Percentiles rank a stretch among this genome's conserved stretches.
Evolutionary conservation across 805 yeast species (phyloP).

Genomic region (Phaffomyces thermotolerans): DNA sequence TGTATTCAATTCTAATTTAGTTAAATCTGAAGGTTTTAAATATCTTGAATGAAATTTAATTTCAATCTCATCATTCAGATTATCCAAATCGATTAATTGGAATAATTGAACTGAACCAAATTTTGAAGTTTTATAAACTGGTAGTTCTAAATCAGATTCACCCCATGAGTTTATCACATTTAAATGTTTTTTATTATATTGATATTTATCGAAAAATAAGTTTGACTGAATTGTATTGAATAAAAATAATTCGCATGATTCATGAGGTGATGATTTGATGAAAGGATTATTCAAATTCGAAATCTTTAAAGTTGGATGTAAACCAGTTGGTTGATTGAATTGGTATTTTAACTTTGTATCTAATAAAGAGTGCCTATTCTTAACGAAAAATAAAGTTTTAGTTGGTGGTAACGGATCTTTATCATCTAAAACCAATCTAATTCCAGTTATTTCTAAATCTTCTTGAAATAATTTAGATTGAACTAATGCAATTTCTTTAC

Average conservation of each 20-base stretch:
- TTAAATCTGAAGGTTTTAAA: conserved; percentile 29
- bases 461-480: conserved; percentile 10
- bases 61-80: conserved; percentile 23
- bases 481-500: conserved; percentile 21
- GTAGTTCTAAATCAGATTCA: conserved; percentile 50
- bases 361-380: conserved; percentile 16
- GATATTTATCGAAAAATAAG: conserved; percentile 49
- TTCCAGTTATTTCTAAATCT: conserved; percentile 20
- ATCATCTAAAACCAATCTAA: conserved; percentile 12
- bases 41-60: conserved; percentile 48
- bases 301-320: conserved; percentile 30
- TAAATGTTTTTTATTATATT: conserved; percentile 30
- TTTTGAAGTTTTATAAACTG: conserved; percentile 37
- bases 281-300: conserved; percentile 7
- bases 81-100: conserved; percentile 15
- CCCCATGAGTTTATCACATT: conserved; percentile 41
- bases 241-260: conserved; percentile 36
- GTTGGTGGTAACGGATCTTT: conserved; percentile 17
- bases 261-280: conserved; percentile 6
- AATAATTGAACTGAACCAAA: conserved; percentile 45
- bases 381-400: conserved; percentile 18
- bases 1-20: conserved; percentile 21
- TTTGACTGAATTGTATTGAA: conserved; percentile 37
- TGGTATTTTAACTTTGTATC: conserved; percentile 8
- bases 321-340: conserved; percentile 25